Evolutionary conservation across 2,329 filamentous ascomycete species (phyloP), one percentile per base, ranked within the genome.

Genomic region (Whalleya microplaca): DNA sequence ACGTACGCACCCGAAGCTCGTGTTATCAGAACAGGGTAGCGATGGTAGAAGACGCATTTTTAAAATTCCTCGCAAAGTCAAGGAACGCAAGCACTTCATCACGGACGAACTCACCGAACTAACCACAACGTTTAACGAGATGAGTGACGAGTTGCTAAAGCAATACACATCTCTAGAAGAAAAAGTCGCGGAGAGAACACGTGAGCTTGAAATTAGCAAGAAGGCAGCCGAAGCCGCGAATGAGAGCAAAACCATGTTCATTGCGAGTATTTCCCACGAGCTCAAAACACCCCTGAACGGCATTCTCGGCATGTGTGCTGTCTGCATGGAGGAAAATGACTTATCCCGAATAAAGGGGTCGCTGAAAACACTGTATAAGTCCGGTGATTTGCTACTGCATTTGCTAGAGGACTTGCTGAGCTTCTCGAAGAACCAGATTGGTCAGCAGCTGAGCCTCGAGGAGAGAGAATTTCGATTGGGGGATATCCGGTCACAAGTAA

Each of bases 241-340:
- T 66, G 91, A 96, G 75, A 96, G 91, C 80, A 99, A 99, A 76
- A 98, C 95, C 0, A 80, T 98, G 8, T 98, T 98, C 76, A 96
- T 99, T 61, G 95, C 95, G 18, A 98, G 98, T 67, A 96, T 98
- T 48, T 89, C 86, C 1, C 85, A 88, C 65, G 85, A 98, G 72
- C 80, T 99, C 37, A 96, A 96, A 71, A 99, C 95, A 1, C 95
- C 95, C 0, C 81, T 98, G 55, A 98, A 98, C 69, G 95, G 94
- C 12, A 97, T 98, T 47, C 80, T 99, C 67, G 95, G 95, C 56
- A 95, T 97, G 89, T 93, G 89, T 64, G 90, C 92, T 0, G 89
- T 96, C 0, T 95, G 91, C 73, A 95, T 96, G 91, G 90, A 92
- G 62, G 92, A 96, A 71, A 88, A 93, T 47, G 91, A 96, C 66